Conservation (phyloP, 257 asterid genomes). For the Solanum paucissectum region DNA sequence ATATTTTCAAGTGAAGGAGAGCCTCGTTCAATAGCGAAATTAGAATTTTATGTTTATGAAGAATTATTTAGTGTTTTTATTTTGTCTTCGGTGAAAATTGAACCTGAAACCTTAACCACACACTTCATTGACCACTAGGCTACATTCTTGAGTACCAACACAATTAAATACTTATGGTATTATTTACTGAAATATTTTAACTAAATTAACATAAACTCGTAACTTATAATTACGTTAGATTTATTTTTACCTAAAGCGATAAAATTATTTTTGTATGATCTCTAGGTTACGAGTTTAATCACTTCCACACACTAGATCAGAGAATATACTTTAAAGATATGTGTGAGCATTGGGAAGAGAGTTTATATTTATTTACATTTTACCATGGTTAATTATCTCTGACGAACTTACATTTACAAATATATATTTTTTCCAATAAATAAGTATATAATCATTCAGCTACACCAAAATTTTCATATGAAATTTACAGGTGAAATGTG, state of each 20-base stretch:
- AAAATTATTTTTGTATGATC: too few relatives aligned
- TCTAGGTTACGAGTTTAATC: neutral
- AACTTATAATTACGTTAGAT: too few relatives aligned
- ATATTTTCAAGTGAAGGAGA: too few relatives aligned
- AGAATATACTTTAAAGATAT: neutral
- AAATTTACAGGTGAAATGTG: neutral
- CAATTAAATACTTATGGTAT: too few relatives aligned
- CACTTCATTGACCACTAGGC: too few relatives aligned
- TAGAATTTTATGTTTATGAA: too few relatives aligned
- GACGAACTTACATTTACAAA: neutral
- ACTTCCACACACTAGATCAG: neutral
- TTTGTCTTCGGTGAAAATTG: too few relatives aligned
- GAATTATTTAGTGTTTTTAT: too few relatives aligned
- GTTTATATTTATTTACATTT: neutral
- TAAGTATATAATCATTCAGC: neutral
- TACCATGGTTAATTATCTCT: neutral
- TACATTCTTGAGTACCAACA: too few relatives aligned
- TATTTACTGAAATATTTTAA: too few relatives aligned
- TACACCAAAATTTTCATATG: neutral
- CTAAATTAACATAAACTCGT: neutral
- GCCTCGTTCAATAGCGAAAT: too few relatives aligned
- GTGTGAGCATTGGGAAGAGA: neutral
- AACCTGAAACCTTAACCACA: too few relatives aligned
- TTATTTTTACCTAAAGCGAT: rapidly evolving
- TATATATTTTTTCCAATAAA: neutral